Percentiles rank a stretch among this genome's conserved stretches.
phyloP scores from a whole-genome alignment of 148 eudicot species.

The Silene conica region DNA sequence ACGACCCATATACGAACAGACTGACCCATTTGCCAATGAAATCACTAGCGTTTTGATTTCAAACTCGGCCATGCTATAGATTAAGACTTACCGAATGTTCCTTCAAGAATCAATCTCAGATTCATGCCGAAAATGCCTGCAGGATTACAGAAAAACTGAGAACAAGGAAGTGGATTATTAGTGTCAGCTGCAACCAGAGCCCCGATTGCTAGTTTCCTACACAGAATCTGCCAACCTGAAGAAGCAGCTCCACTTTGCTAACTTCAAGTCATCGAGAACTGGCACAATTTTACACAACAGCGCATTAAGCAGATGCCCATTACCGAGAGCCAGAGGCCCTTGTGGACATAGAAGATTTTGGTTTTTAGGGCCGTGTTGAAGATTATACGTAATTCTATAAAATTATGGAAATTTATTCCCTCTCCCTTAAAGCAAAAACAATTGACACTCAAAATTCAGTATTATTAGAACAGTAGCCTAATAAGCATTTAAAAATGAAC shows the following conservation, averaged over 20 bases:
- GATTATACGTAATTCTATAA: too few relatives aligned
- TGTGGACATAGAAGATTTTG: too few relatives aligned
- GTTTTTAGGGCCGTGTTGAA: too few relatives aligned
- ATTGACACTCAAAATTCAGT: too few relatives aligned
- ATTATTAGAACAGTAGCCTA: too few relatives aligned
- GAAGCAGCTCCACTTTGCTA: conserved; percentile 95
- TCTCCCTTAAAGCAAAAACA: too few relatives aligned
- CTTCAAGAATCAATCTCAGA: conserved; percentile 91
- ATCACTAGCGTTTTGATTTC: neutral
- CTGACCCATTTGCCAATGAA: neutral
- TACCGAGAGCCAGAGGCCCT: neutral
- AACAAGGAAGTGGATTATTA: neutral
- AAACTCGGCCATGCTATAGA: neutral
- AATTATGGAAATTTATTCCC: too few relatives aligned
- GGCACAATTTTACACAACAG: conserved; percentile 14
- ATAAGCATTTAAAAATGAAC: too few relatives aligned
- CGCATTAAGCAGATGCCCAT: neutral
- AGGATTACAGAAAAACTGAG: conserved; percentile 1
- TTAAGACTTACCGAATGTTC: conserved; percentile 64
- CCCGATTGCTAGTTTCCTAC: conserved; percentile 51
- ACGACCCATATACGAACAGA: too few relatives aligned
- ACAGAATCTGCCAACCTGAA: conserved; percentile 94
- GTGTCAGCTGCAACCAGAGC: conserved; percentile 84
- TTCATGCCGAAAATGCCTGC: conserved; percentile 99
- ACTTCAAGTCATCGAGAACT: conserved; percentile 97